Conservation (phyloP, 2,329 filamentous ascomycete species). For the Sphaerostilbella broomeana region DNA sequence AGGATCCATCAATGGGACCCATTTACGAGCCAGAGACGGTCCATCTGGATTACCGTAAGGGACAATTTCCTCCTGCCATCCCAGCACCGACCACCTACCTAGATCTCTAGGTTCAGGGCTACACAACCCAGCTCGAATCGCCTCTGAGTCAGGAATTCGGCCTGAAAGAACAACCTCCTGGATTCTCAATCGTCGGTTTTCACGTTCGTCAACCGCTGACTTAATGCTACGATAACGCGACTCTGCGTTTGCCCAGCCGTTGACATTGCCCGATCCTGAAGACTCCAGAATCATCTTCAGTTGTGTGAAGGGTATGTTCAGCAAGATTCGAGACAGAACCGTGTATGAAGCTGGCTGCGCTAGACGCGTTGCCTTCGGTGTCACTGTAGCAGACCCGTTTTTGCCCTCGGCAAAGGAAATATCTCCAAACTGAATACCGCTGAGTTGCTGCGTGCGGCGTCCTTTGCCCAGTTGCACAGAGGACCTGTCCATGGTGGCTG, state of each 20-base stretch:
- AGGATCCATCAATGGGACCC: conserved; percentile 32
- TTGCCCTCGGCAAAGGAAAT: conserved; percentile 35
- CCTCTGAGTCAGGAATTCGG: conserved; percentile 28
- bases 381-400: conserved; percentile 24
- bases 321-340: conserved; percentile 57
- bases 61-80: conserved; percentile 42
- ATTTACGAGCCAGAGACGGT: conserved; percentile 38
- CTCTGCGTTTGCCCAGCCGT: conserved; percentile 44
- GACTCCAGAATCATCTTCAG: conserved; percentile 62
- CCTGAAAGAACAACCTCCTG: conserved; percentile 37
- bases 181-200: conserved; percentile 44
- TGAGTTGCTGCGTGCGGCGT: conserved; percentile 46
- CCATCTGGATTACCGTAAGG: conserved; percentile 33
- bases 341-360: conserved; percentile 33
- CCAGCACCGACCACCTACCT: conserved; percentile 40
- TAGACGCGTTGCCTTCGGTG: conserved; percentile 21
- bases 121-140: conserved; percentile 31
- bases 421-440: conserved; percentile 66
- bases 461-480: conserved; percentile 29
- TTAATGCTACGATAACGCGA: conserved; percentile 43
- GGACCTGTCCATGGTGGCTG: conserved; percentile 22
- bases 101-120: conserved; percentile 33
- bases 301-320: conserved; percentile 63
- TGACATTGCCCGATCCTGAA: conserved; percentile 41
- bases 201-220: conserved; percentile 49